Conservation (phyloP, 257 asterid genomes). For the Fraxinus quadrangulata region DNA sequence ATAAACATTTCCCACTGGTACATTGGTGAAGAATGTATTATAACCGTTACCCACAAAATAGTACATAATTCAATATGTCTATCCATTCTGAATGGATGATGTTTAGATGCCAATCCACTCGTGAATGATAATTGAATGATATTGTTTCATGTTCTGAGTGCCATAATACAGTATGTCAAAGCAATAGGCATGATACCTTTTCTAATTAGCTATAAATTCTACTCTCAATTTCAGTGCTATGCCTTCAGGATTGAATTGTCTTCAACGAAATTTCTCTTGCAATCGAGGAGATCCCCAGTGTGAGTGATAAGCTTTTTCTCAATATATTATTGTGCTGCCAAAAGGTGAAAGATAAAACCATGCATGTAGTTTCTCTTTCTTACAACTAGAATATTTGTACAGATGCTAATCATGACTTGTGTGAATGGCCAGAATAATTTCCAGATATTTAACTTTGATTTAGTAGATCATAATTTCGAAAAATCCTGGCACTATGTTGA, state of each 20-base stretch:
- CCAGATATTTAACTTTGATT: no score
- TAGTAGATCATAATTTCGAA: no score
- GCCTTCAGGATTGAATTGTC: constrained; percentile 66
- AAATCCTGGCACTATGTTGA: no score
- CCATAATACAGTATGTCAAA: no score
- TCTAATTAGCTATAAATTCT: background rate
- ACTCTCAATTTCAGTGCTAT: constrained; percentile 38
- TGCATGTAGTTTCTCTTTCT: background rate
- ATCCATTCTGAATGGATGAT: no score
- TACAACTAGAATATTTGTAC: background rate
- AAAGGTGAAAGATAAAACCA: background rate
- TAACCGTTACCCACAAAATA: no score
- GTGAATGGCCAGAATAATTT: background rate
- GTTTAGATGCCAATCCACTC: background rate
- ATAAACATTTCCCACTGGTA: background rate
- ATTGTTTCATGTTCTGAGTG: no score
- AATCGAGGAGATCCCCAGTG: constrained; percentile 54
- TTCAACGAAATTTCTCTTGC: constrained; percentile 72
- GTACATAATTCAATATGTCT: no score
- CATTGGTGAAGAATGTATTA: background rate
- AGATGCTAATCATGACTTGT: background rate
- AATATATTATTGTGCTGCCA: background rate
- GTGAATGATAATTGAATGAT: background rate
- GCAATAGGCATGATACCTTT: background rate
- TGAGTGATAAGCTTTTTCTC: constrained; percentile 34